A percentile compares a stretch with the other conserved stretches of the same genome.
Conservation (phyloP, 2,329 filamentous ascomycete species). For the Rugonectria rugulosa region DNA sequence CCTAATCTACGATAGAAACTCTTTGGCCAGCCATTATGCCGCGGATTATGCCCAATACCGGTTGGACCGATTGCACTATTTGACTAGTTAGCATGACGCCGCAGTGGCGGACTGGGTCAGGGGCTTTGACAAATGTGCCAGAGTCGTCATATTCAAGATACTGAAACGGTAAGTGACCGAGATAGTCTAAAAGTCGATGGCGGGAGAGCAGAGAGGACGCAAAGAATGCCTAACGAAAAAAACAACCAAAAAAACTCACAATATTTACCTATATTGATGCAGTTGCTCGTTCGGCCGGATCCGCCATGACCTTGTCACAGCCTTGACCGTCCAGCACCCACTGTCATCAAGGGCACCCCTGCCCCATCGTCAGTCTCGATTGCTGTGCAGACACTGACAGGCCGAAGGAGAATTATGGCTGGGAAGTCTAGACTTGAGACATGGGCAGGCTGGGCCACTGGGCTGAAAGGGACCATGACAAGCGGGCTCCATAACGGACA, state of each 20-base stretch:
- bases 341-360: constrained; percentile 3
- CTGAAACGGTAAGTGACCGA: constrained; percentile 3
- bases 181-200: background rate
- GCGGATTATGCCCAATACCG: constrained; percentile 22
- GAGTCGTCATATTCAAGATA: background rate
- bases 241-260: background rate
- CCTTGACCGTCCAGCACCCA: background rate
- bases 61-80: constrained; percentile 26
- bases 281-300: constrained; percentile 30
- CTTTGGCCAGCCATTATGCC: constrained; percentile 12
- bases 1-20: constrained; percentile 8
- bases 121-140: constrained; percentile 14
- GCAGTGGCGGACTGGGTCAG: constrained; percentile 19
- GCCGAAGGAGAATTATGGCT: background rate
- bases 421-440: background rate
- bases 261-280: background rate
- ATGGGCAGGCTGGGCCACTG: background rate
- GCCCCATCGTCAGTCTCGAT: constrained; percentile 5
- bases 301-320: constrained; percentile 15
- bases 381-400: constrained; percentile 1
- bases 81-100: constrained; percentile 28
- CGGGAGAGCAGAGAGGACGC: background rate
- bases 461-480: background rate
- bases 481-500: background rate
- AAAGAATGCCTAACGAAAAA: background rate